Evolutionary conservation across 345 rosid genomes (phyloP).

Genomic region (Populus pruinosa): DNA sequence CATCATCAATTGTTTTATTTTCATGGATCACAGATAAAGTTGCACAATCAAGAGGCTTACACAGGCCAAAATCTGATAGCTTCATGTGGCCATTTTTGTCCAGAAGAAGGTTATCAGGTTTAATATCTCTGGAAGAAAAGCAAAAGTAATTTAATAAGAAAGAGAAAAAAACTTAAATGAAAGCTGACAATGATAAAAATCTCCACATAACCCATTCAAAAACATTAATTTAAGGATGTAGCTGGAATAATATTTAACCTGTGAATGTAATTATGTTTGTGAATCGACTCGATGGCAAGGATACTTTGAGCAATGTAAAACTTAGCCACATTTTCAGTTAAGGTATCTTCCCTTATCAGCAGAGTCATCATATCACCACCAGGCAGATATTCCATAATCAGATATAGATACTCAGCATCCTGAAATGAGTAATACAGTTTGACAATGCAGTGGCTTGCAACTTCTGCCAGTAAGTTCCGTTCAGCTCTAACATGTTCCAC

Average conservation of each 20-base stretch:
- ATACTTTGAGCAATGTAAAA: slow-evolving; percentile 96
- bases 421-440: slow-evolving; percentile 95
- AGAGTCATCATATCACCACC: slow-evolving; percentile 98
- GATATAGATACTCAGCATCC: slow-evolving; percentile 82
- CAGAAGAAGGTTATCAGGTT: slow-evolving; percentile 92
- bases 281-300: slow-evolving; percentile 93
- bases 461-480: slow-evolving; percentile 95
- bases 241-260: slow-evolving; percentile 43
- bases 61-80: slow-evolving; percentile 95
- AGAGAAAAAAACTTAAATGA: neutral
- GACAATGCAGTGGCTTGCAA: slow-evolving; percentile 92
- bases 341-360: slow-evolving; percentile 87
- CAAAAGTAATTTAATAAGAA: slow-evolving; percentile 21
- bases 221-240: neutral
- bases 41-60: slow-evolving; percentile 93
- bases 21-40: slow-evolving; percentile 75
- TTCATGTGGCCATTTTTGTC: slow-evolving; percentile 97
- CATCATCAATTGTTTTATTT: slow-evolving; percentile 67
- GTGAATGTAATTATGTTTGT: slow-evolving; percentile 86
- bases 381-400: slow-evolving; percentile 96
- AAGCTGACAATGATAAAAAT: neutral
- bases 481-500: slow-evolving; percentile 99
- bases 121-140: slow-evolving; percentile 68
- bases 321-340: slow-evolving; percentile 73
- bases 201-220: neutral